Base-by-base conservation (phyloP, 179 eudicot genomes). In the Actinidia arguta region DNA sequence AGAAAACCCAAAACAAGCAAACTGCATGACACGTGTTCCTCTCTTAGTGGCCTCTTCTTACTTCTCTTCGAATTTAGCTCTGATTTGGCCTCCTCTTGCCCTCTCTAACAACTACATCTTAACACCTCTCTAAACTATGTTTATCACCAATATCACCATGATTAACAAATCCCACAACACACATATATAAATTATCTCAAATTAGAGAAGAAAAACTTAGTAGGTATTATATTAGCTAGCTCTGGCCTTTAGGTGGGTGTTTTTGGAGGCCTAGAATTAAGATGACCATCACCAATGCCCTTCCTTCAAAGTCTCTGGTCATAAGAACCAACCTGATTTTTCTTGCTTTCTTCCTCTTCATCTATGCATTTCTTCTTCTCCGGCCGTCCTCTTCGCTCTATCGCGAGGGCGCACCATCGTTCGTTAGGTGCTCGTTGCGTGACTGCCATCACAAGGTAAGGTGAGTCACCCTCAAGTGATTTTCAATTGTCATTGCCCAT, bases 361-460 rank as follows among this genome's bases (percentile, higher is more conserved):
- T 91, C 24, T 96, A 93, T 82, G 92, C 89, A 73, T 48, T 88
- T 69, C 89, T 96, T 83, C 89, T 96, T 31, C 92, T 90, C 62
- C 86, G 87, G 69, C 98, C 93, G 16, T 83, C 90, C 9, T 64
- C 92, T 9, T 88, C 92, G 0, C 13, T 79, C 12, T 84, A 90
- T 82, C 89, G 80, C 63, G 88, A 89, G 6, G 69, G 62, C 14
- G 83, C 88, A 1, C 78, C 88, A 13, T 82, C 88, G 1, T 42
- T 87, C 3, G 84, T 91, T 31, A 59, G 91, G 59, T 94, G 98
- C 83, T 87, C 95, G 0, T 76, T 89, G 78, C 92, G 90, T 44
- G 87, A 86, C 16, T 96, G 97, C 82, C 93, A 90, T 86, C 96
- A 87, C 92, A 90, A 93, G 99, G 98, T 96, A 90, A 96, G 97